Conservation (phyloP, 768 basidiomycete species). For the Dioszegia crocea region DNA sequence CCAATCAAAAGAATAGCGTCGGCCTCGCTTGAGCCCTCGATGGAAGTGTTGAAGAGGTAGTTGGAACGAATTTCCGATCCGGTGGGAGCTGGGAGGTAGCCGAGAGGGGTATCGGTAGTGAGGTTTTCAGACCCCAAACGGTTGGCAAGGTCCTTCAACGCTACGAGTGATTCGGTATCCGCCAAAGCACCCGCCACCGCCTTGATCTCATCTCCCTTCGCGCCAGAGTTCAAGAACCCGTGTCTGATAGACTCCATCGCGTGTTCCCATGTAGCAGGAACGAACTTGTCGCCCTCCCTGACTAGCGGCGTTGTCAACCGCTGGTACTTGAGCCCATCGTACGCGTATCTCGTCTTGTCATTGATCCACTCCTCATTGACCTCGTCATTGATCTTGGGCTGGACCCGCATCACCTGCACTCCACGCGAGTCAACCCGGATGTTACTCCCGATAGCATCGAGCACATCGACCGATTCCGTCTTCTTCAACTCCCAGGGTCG, state of each 20-base stretch:
- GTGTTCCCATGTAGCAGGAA: slow-evolving; percentile 83
- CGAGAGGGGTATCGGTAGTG: slow-evolving; percentile 68
- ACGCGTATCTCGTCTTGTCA: slow-evolving; percentile 96
- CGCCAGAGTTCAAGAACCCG: slow-evolving; percentile 75
- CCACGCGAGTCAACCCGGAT: slow-evolving; percentile 94
- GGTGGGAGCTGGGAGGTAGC: slow-evolving; percentile 65
- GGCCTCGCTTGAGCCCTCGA: slow-evolving; percentile 83
- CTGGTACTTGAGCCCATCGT: slow-evolving; percentile 93
- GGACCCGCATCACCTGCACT: slow-evolving; percentile 93
- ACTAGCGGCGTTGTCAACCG: slow-evolving; percentile 87
- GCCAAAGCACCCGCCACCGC: slow-evolving; percentile 88
- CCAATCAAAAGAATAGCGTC: slow-evolving; percentile 91
- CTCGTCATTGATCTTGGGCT: slow-evolving; percentile 92
- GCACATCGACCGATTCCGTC: slow-evolving; percentile 91
- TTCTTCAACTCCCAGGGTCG: slow-evolving; percentile 98
- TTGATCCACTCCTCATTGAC: slow-evolving; percentile 99
- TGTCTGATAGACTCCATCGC: slow-evolving; percentile 71
- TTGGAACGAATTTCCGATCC: slow-evolving; percentile 90
- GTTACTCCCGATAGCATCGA: slow-evolving; percentile 93
- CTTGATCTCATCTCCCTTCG: slow-evolving; percentile 86
- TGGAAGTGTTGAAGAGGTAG: slow-evolving; percentile 92
- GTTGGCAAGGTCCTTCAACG: slow-evolving; percentile 89
- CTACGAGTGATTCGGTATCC: slow-evolving; percentile 88
- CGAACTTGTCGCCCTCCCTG: slow-evolving; percentile 87
- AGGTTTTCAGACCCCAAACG: slow-evolving; percentile 92